Conservation (phyloP, 2,329 filamentous ascomycete species). For the Diaporthe ilicicola region DNA sequence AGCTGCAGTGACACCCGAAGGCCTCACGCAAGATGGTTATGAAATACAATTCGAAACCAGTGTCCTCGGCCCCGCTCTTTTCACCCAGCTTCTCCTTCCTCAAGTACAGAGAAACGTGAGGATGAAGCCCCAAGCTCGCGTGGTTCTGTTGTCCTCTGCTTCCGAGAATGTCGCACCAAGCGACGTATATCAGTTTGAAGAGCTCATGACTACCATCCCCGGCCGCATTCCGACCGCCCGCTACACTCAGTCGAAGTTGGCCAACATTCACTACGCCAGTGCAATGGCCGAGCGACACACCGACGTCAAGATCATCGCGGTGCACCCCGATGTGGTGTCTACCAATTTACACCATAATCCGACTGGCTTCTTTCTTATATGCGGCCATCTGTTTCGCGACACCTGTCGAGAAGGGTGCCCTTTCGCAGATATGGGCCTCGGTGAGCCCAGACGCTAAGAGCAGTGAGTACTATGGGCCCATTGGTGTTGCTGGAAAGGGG, state of each 20-base stretch:
- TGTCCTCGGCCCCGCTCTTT: conserved; percentile 54
- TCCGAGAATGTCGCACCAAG: neutral
- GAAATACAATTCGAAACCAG: conserved; percentile 9
- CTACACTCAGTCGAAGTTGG: neutral
- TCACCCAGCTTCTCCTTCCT: conserved; percentile 47
- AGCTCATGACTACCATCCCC: neutral
- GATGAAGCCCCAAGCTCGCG: neutral
- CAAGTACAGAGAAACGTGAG: conserved; percentile 36
- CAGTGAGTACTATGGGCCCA: neutral
- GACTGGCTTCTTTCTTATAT: neutral
- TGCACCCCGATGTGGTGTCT: neutral
- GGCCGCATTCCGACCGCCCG: neutral
- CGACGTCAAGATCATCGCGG: neutral
- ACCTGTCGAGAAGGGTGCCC: neutral
- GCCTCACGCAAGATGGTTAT: neutral
- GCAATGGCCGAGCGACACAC: neutral
- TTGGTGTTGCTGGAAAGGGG: neutral
- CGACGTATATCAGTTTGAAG: neutral
- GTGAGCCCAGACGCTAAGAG: neutral
- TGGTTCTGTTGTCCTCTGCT: neutral
- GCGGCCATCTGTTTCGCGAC: neutral
- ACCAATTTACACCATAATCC: neutral
- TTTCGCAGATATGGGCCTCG: neutral
- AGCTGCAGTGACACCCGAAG: neutral
- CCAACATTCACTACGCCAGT: neutral